A percentile compares a stretch with the other conserved stretches of the same genome.
These are phyloP conservation scores for Secale cereale DNA, from an alignment of 176 grass and related monocot species.

Conservation along the genomic window DNA sequence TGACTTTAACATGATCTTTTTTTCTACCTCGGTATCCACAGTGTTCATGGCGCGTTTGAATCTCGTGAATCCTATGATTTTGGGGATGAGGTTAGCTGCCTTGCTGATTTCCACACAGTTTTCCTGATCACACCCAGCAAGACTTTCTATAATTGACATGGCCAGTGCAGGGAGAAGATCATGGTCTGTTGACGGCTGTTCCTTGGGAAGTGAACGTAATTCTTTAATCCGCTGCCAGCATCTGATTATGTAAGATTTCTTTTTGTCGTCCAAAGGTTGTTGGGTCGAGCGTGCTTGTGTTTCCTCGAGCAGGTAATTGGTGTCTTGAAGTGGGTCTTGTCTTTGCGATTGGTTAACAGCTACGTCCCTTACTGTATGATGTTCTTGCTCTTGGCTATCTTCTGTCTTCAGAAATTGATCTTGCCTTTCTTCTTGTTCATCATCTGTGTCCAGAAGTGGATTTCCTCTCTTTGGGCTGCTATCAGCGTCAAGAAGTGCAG, in stretches of 20 bases:
- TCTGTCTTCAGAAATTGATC: not conserved
- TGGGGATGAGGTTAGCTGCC: not conserved
- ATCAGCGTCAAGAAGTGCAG: not conserved
- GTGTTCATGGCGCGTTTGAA: not conserved
- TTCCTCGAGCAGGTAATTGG: not conserved
- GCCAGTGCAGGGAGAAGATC: not conserved
- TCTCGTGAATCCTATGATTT: conserved; percentile 16
- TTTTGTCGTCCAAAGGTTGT: not conserved
- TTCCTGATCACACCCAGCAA: not conserved
- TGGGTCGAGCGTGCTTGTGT: not conserved
- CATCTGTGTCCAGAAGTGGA: not conserved
- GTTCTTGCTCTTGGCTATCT: not conserved
- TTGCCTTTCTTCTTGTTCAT: not conserved
- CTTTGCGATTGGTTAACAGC: not conserved
- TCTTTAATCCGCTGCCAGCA: not conserved
- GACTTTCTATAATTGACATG: not conserved
- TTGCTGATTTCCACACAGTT: conserved; percentile 4
- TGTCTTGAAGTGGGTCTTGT: not conserved
- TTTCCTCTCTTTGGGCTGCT: not conserved
- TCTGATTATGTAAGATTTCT: not conserved
- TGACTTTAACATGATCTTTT: not conserved
- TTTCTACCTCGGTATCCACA: not conserved
- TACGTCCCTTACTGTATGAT: not conserved
- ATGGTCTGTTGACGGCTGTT: not conserved
- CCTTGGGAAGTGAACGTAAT: not conserved